phyloP scores from a whole-genome alignment of 1,284 basidiomycete genomes.

The Cryptococcus depauperatus region DNA sequence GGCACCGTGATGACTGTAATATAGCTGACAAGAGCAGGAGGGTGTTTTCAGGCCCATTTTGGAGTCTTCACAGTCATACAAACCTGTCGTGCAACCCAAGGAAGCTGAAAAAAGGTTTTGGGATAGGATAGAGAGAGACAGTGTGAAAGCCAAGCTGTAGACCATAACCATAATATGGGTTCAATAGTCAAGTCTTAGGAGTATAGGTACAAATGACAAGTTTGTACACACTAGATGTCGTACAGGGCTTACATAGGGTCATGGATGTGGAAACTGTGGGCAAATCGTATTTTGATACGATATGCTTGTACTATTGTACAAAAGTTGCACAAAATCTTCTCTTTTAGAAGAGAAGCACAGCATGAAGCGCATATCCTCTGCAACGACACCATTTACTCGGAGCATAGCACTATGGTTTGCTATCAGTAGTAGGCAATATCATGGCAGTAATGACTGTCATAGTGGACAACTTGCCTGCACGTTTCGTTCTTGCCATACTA shows the following conservation, averaged over 20 bases:
- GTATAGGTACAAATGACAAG: slow-evolving; percentile 79
- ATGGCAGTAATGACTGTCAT: too few relatives aligned
- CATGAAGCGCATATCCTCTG: too few relatives aligned
- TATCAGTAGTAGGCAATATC: too few relatives aligned
- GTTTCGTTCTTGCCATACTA: too few relatives aligned
- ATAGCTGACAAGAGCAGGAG: slow-evolving; percentile 30
- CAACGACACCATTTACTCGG: too few relatives aligned
- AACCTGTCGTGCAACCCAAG: slow-evolving; percentile 16
- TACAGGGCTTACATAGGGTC: background rate
- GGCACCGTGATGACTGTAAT: slow-evolving; percentile 10
- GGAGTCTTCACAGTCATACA: slow-evolving; percentile 36
- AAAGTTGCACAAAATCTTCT: too few relatives aligned
- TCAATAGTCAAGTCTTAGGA: slow-evolving; percentile 58
- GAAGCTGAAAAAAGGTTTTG: slow-evolving; percentile 29
- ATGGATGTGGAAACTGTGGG: background rate
- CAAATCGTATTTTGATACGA: too few relatives aligned
- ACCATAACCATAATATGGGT: background rate
- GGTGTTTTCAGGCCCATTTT: slow-evolving; percentile 46
- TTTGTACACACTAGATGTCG: slow-evolving; percentile 65
- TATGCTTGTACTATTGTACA: too few relatives aligned
- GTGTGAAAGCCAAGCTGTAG: slow-evolving; percentile 26
- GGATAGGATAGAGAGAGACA: slow-evolving; percentile 19
- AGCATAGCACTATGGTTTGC: too few relatives aligned
- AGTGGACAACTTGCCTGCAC: too few relatives aligned
- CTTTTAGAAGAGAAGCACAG: too few relatives aligned